Percentiles rank a stretch among this genome's conserved stretches.
These are phyloP conservation scores for Fraxinus xanthoxyloides DNA, from an alignment of 305 asterid genomes.

Conservation along the genomic window DNA sequence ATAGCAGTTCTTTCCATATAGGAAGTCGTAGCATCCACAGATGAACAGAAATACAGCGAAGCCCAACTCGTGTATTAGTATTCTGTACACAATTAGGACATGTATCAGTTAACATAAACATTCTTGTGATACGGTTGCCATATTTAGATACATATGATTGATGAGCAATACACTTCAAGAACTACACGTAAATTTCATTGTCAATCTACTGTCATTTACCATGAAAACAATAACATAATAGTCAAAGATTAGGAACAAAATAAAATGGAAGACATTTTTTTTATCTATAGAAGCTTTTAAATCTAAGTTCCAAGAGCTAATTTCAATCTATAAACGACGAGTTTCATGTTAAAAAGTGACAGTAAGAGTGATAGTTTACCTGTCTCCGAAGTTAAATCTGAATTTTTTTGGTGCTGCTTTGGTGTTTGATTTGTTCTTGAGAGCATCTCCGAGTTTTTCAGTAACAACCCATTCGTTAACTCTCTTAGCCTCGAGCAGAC, in stretches of 20 bases:
- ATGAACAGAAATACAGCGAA: slow-evolving; percentile 77
- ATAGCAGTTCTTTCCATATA: slow-evolving; percentile 72
- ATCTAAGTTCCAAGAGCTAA: background rate
- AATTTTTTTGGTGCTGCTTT: slow-evolving; percentile 51
- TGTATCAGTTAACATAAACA: background rate
- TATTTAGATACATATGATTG: background rate
- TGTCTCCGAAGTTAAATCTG: slow-evolving; percentile 58
- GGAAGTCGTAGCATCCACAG: slow-evolving; percentile 77
- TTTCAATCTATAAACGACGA: background rate
- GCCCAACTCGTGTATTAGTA: slow-evolving; percentile 68
- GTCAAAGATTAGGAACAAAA: background rate
- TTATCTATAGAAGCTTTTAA: background rate
- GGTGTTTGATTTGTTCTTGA: slow-evolving; percentile 53
- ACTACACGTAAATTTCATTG: background rate
- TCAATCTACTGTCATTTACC: background rate
- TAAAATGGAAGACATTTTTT: background rate
- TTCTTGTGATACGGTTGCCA: background rate
- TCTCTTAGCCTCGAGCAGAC: slow-evolving; percentile 82
- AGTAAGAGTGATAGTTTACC: slow-evolving; percentile 33
- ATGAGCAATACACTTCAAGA: background rate
- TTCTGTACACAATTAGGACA: slow-evolving; percentile 35
- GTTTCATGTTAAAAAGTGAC: background rate
- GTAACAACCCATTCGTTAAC: slow-evolving; percentile 97
- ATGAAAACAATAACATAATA: background rate
- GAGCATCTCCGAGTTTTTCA: slow-evolving; percentile 80